Base-by-base conservation (phyloP, 2,329 filamentous ascomycete species). In the Fusarium nematophilum region DNA sequence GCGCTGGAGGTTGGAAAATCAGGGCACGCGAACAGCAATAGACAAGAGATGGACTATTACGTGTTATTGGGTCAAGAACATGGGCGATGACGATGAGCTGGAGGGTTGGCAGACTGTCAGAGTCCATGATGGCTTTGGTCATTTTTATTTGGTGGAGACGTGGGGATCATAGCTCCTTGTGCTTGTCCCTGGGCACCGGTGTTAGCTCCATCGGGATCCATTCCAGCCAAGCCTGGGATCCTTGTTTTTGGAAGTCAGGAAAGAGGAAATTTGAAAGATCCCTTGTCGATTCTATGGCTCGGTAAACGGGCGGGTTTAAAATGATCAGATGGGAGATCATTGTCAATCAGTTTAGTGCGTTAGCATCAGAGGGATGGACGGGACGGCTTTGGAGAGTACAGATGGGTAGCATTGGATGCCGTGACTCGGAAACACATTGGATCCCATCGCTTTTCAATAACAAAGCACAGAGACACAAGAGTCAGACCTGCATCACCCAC, bases 161-260 rank as follows among this genome's bases (percentile, higher is more conserved):
- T 60, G 56, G 50, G 56, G 56, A 53, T 39, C 39, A 29, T 25
- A 60, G 49, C 56, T 37, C 21, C 21, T 21, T 21, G 21, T 21
- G 4, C 21, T 21, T 21, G 21, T 21, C 4, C 21, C 21, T 21
- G 21, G 21, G 21, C 21, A n/a, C n/a, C n/a, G n/a, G 21, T 21
- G 21, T 6, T 21, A 38, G 25, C 48, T 56, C 39, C 36, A 49
- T 21, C 30, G 25, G 23, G 18, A 43, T 37, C 31, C 56, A 64
- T 64, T 64, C 60, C 60, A 64, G 60, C 60, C 56, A 64, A 57
- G 56, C 21, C 21, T 52, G 25, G 9, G 40, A 64, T 64, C 51
- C 60, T 60, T 63, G 60, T 42, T 57, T 21, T 63, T 43, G 25
- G 38, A 47, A 36, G 27, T 44, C 21, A 14, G 13, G 40, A 5